These are phyloP conservation scores for Pseudogymnoascus sp. DNA, from an alignment of 2,329 filamentous ascomycete species.

Conservation along the genomic window DNA sequence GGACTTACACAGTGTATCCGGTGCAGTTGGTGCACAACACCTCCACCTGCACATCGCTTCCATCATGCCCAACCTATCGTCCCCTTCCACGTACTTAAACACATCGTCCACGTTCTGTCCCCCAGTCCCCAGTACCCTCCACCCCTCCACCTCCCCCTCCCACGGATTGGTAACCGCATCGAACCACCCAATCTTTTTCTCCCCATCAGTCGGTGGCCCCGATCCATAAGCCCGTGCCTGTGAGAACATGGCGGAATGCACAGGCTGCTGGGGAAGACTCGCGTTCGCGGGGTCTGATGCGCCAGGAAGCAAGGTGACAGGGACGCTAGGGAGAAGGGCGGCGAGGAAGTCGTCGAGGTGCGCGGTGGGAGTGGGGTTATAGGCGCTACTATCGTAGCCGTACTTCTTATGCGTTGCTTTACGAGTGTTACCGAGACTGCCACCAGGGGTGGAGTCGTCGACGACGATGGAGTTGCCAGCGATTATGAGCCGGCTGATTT, in stretches of 20 bases:
- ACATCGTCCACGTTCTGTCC: constrained; percentile 94
- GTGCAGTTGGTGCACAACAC: constrained; percentile 84
- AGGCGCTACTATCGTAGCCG: constrained; percentile 83
- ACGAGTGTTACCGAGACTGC: constrained; percentile 26
- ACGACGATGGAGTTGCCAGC: constrained; percentile 74
- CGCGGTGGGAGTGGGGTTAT: constrained; percentile 79
- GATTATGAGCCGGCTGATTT: constrained; percentile 79
- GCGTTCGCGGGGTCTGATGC: constrained; percentile 80
- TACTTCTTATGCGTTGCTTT: constrained; percentile 65
- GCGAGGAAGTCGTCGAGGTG: constrained; percentile 79
- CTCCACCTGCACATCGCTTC: constrained; percentile 92
- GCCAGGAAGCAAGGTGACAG: constrained; percentile 83
- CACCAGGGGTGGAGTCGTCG: constrained; percentile 22
- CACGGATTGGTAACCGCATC: constrained; percentile 89
- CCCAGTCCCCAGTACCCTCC: constrained; percentile 76
- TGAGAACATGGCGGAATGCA: constrained; percentile 89
- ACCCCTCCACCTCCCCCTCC: constrained; percentile 85
- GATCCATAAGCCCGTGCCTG: constrained; percentile 61
- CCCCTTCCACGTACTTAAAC: constrained; percentile 77
- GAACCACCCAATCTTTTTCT: constrained; percentile 60
- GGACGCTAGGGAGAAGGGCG: constrained; percentile 74
- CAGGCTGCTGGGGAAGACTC: constrained; percentile 83
- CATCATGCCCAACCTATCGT: constrained; percentile 80
- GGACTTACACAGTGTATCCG: constrained; percentile 82
- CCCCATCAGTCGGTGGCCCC: constrained; percentile 27